Conservation (phyloP, 495 filamentous ascomycete genomes). For the Penicillium cosmopolitanum region DNA sequence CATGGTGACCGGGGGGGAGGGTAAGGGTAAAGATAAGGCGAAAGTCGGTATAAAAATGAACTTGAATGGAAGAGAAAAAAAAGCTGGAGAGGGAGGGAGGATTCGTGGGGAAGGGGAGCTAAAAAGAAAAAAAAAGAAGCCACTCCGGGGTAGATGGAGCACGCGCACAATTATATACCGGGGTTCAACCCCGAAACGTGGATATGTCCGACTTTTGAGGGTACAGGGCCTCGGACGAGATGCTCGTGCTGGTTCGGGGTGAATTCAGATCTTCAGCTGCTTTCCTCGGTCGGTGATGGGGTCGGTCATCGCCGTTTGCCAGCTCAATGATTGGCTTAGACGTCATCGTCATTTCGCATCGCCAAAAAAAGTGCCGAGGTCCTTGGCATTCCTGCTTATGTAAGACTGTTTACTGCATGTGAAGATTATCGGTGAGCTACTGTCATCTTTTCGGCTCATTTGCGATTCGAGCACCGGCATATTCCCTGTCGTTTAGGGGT, state of each 20-base stretch:
- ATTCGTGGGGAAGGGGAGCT: slow-evolving; percentile 11
- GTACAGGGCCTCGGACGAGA: slow-evolving; percentile 27
- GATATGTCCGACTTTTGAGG: slow-evolving; percentile 8
- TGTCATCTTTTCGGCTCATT: too few relatives aligned
- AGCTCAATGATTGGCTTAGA: slow-evolving; percentile 17
- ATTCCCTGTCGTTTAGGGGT: too few relatives aligned
- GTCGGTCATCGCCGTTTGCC: slow-evolving; percentile 28
- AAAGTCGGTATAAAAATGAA: slow-evolving; percentile 4
- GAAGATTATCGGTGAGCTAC: slow-evolving; percentile 3
- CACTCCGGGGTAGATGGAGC: slow-evolving; percentile 34
- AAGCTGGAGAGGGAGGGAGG: slow-evolving; percentile 10
- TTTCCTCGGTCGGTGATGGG: slow-evolving; percentile 25
- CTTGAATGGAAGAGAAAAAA: slow-evolving; percentile 4
- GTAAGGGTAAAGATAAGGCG: slow-evolving; percentile 6
- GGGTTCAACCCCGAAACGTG: slow-evolving; percentile 17
- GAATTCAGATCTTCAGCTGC: slow-evolving; percentile 17
- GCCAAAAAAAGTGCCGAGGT: slow-evolving; percentile 37
- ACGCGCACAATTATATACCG: slow-evolving; percentile 21
- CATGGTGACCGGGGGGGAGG: slow-evolving; percentile 60
- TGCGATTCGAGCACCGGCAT: too few relatives aligned
- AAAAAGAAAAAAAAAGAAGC: slow-evolving; percentile 22
- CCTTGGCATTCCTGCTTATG: slow-evolving; percentile 5
- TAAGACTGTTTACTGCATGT: slow-evolving; percentile 18
- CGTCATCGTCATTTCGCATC: slow-evolving; percentile 27
- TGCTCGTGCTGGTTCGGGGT: slow-evolving; percentile 12